phyloP scores from a whole-genome alignment of 441 rosid species.

The Gossypium davidsonii region DNA sequence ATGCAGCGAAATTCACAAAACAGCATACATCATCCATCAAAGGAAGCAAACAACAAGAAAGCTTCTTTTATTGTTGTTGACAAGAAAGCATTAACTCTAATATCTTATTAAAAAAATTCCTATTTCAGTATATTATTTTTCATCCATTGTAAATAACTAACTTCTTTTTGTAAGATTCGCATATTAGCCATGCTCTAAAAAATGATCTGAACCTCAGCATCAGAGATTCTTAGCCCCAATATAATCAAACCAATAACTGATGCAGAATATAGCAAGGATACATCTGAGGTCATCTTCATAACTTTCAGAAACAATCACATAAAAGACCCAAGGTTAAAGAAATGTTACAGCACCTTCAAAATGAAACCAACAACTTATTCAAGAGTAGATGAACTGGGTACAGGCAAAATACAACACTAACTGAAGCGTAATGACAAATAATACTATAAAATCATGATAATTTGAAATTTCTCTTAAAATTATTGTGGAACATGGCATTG shows the following conservation, averaged over 20 bases:
- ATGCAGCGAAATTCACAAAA: neutral
- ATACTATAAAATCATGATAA: neutral
- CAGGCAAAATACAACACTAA: neutral
- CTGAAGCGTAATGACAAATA: neutral
- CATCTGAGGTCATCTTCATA: neutral
- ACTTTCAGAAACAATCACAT: neutral
- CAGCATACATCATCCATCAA: neutral
- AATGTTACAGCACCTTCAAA: neutral
- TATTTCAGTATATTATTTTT: neutral
- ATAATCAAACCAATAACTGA: neutral
- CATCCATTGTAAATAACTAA: neutral
- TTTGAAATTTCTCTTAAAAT: neutral
- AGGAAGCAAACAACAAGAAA: neutral
- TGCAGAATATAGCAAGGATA: neutral
- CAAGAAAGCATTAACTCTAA: neutral
- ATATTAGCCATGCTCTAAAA: neutral
- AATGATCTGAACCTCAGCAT: neutral
- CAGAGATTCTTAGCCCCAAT: neutral
- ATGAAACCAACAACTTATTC: neutral
- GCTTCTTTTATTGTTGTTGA: no score
- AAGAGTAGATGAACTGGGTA: neutral
- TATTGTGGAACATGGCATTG: neutral
- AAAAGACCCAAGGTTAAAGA: neutral
- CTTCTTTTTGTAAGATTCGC: neutral
- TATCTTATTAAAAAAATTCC: neutral